These are phyloP conservation scores for Penicillium frequentans DNA, from an alignment of 2,329 filamentous ascomycete genomes.

Conservation along the genomic window DNA sequence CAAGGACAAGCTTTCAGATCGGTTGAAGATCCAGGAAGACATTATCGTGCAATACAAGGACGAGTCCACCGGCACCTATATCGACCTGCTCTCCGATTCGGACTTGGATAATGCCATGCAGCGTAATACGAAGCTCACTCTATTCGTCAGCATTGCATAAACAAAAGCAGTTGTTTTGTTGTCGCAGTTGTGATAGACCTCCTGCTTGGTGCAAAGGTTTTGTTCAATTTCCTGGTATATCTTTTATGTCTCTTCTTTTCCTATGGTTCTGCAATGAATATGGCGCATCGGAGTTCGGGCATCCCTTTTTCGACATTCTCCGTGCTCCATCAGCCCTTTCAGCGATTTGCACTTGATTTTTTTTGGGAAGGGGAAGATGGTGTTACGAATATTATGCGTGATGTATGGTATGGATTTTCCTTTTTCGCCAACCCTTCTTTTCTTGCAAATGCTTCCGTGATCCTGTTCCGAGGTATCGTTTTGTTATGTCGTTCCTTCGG, in stretches of 20 bases:
- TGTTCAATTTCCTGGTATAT: constrained; percentile 4
- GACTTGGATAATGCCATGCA: constrained; percentile 79
- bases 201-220: not conserved
- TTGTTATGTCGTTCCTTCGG: constrained; percentile 13
- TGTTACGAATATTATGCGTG: constrained; percentile 37
- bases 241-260: constrained; percentile 10
- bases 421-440: constrained; percentile 3
- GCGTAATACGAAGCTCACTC: constrained; percentile 81
- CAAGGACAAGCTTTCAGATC: constrained; percentile 79
- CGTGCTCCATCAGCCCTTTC: constrained; percentile 21
- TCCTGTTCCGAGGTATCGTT: not conserved
- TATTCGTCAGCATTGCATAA: constrained; percentile 59
- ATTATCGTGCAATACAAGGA: constrained; percentile 84
- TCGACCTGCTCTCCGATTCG: constrained; percentile 72
- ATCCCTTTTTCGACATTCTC: constrained; percentile 16
- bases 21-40: constrained; percentile 75
- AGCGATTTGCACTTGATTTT: constrained; percentile 22
- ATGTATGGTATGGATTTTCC: constrained; percentile 31
- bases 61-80: constrained; percentile 72
- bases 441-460: not conserved
- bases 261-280: constrained; percentile 17
- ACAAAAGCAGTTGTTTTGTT: not conserved
- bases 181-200: constrained; percentile 11
- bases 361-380: constrained; percentile 20
- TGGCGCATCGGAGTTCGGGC: constrained; percentile 27